These are phyloP conservation scores for Apiospora arundinis DNA, from an alignment of 2,329 filamentous ascomycete genomes.

Conservation along the genomic window DNA sequence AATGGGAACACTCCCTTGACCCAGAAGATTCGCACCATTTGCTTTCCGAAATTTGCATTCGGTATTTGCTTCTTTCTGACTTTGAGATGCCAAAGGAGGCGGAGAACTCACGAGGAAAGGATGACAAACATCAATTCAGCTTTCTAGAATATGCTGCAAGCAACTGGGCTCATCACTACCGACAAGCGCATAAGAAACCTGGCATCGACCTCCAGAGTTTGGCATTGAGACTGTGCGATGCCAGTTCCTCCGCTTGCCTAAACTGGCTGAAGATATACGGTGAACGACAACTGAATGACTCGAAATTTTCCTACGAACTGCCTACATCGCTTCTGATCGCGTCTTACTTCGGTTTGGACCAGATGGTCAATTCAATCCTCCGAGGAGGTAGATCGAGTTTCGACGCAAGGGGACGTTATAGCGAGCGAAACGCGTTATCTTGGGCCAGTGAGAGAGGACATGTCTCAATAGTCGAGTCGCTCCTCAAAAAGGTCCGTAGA, in stretches of 20 bases:
- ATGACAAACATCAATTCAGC: not conserved
- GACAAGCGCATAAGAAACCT: slow-evolving; percentile 14
- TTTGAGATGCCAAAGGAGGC: not conserved
- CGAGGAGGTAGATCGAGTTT: slow-evolving; percentile 4
- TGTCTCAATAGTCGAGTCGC: slow-evolving; percentile 20
- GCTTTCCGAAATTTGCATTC: slow-evolving; percentile 26
- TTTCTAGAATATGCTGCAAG: slow-evolving; percentile 27
- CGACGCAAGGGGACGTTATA: not conserved
- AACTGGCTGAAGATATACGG: slow-evolving; percentile 25
- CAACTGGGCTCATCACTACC: slow-evolving; percentile 28
- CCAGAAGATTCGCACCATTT: slow-evolving; percentile 25
- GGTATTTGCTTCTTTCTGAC: slow-evolving; percentile 21
- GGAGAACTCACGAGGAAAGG: no score
- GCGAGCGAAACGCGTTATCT: slow-evolving; percentile 25
- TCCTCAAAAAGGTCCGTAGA: slow-evolving; percentile 11
- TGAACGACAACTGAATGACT: not conserved
- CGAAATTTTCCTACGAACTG: not conserved
- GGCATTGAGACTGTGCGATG: slow-evolving; percentile 26
- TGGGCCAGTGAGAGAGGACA: slow-evolving; percentile 29
- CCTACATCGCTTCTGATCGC: slow-evolving; percentile 25
- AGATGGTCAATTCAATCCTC: slow-evolving; percentile 22
- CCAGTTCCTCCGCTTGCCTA: not conserved
- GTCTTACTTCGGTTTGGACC: slow-evolving; percentile 26
- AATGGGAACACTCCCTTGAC: slow-evolving; percentile 27
- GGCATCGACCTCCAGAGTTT: slow-evolving; percentile 7